Conservation (phyloP, 768 basidiomycete species). For the Epithele typhae region DNA sequence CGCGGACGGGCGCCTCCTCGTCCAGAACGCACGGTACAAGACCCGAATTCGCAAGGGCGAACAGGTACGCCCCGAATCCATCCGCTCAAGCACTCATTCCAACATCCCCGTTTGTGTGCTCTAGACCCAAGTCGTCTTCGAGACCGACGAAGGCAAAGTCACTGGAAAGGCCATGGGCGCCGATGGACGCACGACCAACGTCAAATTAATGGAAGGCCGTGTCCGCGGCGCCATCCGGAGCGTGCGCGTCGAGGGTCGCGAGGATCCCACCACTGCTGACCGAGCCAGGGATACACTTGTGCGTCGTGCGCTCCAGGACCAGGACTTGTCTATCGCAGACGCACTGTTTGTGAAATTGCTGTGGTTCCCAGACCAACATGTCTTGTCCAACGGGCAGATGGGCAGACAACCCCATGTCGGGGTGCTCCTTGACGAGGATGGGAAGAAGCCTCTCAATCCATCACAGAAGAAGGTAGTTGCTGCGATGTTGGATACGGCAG, state of each 20-base stretch:
- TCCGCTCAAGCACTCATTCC: too few species aligned
- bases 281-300: conserved; percentile 34
- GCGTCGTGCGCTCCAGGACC: conserved; percentile 30
- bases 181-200: conserved; percentile 32
- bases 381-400: conserved; percentile 28
- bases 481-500: conserved; percentile 29
- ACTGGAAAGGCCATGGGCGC: conserved; percentile 25
- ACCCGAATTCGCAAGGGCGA: conserved; percentile 31
- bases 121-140: conserved; percentile 1
- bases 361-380: too few species aligned
- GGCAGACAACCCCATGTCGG: background rate
- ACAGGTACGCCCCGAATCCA: conserved; percentile 26
- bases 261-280: conserved; percentile 36
- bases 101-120: background rate
- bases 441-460: conserved; percentile 25
- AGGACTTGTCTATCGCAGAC: conserved; percentile 23
- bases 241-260: conserved; percentile 38
- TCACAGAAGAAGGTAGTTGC: conserved; percentile 35
- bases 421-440: background rate
- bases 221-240: conserved; percentile 21
- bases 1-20: conserved; percentile 20
- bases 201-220: conserved; percentile 21
- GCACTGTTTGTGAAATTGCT: conserved; percentile 33
- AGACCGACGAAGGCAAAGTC: conserved; percentile 11
- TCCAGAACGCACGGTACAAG: conserved; percentile 39